phyloP scores from a whole-genome alignment of 371 early-diverging fungal genomes.

The Mortierella sp. region DNA sequence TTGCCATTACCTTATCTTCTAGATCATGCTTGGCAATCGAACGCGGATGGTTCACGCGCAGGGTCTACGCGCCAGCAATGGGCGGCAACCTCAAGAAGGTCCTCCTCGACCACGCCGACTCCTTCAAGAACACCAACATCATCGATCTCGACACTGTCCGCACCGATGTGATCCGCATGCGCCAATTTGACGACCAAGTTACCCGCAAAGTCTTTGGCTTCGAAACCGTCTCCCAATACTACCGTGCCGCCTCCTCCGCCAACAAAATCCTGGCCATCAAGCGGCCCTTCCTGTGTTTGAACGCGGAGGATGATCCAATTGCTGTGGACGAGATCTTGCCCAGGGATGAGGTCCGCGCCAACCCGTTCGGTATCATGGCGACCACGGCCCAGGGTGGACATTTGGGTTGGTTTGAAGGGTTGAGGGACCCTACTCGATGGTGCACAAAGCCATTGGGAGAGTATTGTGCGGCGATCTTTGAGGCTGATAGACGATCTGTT shows the following conservation, averaged over 20 bases:
- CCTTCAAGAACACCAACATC: background rate
- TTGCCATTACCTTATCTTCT: background rate
- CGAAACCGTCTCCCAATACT: conserved; percentile 4
- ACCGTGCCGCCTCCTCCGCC: background rate
- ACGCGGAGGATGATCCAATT: conserved; percentile 2
- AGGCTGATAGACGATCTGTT: background rate
- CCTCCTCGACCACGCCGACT: background rate
- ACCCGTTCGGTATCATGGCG: conserved; percentile 1
- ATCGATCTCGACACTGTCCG: conserved; percentile 6
- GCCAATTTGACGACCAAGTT: conserved; percentile 6
- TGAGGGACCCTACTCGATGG: background rate
- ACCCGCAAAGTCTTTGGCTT: background rate
- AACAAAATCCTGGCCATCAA: background rate
- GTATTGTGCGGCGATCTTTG: conserved; percentile 9
- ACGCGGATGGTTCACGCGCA: conserved; percentile 7
- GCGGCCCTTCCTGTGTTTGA: background rate
- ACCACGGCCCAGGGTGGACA: background rate
- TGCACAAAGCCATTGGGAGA: background rate
- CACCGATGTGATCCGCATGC: background rate
- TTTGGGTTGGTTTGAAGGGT: conserved; percentile 7
- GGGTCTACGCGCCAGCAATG: conserved; percentile 19
- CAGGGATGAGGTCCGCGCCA: conserved; percentile 1
- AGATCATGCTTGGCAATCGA: conserved; percentile 3
- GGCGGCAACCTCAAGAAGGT: conserved; percentile 12
- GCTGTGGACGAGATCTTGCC: conserved; percentile 7